Conservation (phyloP, 2,329 filamentous ascomycete species). For the Hymenoscyphus infarciens region DNA sequence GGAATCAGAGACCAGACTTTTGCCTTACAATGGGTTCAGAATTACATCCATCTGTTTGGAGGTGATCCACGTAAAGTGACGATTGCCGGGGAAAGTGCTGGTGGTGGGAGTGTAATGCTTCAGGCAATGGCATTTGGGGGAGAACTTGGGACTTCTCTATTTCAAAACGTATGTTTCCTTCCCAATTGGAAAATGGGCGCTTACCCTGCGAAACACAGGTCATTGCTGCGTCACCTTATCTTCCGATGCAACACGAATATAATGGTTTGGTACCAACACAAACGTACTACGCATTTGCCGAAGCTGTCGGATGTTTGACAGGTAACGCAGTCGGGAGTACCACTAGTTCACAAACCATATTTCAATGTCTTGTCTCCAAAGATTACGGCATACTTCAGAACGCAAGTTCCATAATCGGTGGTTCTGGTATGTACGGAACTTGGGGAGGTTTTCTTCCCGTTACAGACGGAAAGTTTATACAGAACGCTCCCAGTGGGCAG, state of each 20-base stretch:
- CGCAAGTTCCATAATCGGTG: constrained; percentile 28
- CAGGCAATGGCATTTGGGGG: constrained; percentile 50
- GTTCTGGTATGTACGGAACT: constrained; percentile 23
- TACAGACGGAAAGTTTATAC: constrained; percentile 36
- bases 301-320: constrained; percentile 38
- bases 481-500: constrained; percentile 32
- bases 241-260: constrained; percentile 50
- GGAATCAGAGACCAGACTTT: constrained; percentile 51
- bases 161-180: constrained; percentile 19
- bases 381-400: constrained; percentile 33
- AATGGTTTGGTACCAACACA: constrained; percentile 42
- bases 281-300: constrained; percentile 44
- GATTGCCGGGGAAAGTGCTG: constrained; percentile 47
- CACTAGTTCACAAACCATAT: constrained; percentile 30
- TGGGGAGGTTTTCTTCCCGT: constrained; percentile 38
- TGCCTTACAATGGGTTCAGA: constrained; percentile 53
- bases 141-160: constrained; percentile 17
- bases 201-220: constrained; percentile 1
- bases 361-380: constrained; percentile 31
- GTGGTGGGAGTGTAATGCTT: constrained; percentile 49
- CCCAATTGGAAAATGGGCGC: neutral
- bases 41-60: constrained; percentile 50
- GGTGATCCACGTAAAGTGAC: constrained; percentile 48
- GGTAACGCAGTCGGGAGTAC: constrained; percentile 28
- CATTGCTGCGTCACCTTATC: constrained; percentile 44